Base-by-base conservation (phyloP, 1,284 basidiomycete genomes). In the Cutaneotrichosporon curvatum region DNA sequence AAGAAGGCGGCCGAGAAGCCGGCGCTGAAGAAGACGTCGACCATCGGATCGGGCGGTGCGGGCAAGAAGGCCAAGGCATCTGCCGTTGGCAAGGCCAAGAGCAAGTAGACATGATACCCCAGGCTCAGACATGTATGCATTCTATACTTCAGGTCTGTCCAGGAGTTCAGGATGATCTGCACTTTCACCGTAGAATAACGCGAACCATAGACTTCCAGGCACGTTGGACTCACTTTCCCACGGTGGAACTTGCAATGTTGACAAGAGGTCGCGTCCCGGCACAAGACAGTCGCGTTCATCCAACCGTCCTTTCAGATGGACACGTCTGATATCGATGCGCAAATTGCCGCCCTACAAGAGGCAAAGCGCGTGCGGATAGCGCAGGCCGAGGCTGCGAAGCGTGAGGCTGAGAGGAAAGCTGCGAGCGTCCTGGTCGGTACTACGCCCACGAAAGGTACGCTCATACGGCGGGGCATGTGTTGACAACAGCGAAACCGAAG, bases 11-110 rank as follows among this genome's bases (percentile, higher is more conserved):
- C 33, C 14, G 40, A 44, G 21, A 18, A n/a, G 21, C 12, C 40
- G 28, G 38, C 41, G 33, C 32, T 44, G 50, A 55, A 52, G 48
- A 64, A 64, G 55, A 47, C 45, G 34, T 61, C 60, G 23, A 60
- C 56, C 7, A 47, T 66, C 34, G 64, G 62, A 16, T 60, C 58
- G 2, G 61, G 59, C 6, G 52, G 46, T 0, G 36, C 41, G 22
- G 40, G 36, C 34, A 57, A 50, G 36, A 48, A 53, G 50, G 50
- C 57, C 37, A 58, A 56, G 53, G 18, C 34, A 9, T 48, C 47
- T n/a, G 56, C 42, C 3, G 40, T 52, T 10, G 54, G 54, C 32
- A 34, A 32, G 30, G 28, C 41, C 37, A 50, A 46, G 40, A 34
- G 8, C 25, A 44, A 49, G 47, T 48, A 43, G 37, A 34, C 4